Evolutionary conservation across 2,329 filamentous ascomycete genomes (phyloP), one percentile per base, ranked within the genome.

Genomic region (Xylaria sp.): DNA sequence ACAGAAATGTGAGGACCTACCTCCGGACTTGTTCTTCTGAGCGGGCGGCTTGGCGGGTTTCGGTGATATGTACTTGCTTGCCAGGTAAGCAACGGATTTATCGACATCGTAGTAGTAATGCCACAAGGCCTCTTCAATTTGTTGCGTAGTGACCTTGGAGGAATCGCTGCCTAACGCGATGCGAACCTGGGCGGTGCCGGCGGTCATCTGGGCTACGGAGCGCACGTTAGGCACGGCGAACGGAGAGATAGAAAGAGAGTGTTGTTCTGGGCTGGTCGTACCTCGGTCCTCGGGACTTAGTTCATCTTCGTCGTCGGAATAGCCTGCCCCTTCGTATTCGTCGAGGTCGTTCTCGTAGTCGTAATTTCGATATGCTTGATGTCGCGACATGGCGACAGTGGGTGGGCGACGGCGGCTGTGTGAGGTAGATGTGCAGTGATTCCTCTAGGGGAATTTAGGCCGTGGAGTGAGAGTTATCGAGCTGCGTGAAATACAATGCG

Each of bases 61-160:
- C 15, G 79, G 72, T 7, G 78, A 76, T 67, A 86, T 78, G 66
- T 80, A 85, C 31, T 81, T 88, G 82, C 88, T 90, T 65, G 87
- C 85, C 60, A 99, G 77, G 72, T 96, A 97, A 58, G 85, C 83
- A 37, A 96, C 89, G 1, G 92, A 87, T 76, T 97, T 97, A 59
- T 88, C 90, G 29, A 97, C 83, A 71, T 99, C 93, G 74, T 93
- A 98, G 75, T 94, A 98, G 76, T 97, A 97, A 77, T 99, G 87
- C 92, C 93, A 98, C 15, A 99, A 78, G 0, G 93, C 86, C 63
- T 98, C 94, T 74, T 96, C 87, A 64, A 97, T 94, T 72, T 97
- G 90, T 37, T 72, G 75, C 46, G 75, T 78, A 35, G 82, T 84
- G 69, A 89, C 82, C 63, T 85, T 87, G 66, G 78, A 78, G 31